These are phyloP conservation scores for Boletus rubroflammeus DNA, from an alignment of 768 basidiomycete genomes.

Conservation along the genomic window DNA sequence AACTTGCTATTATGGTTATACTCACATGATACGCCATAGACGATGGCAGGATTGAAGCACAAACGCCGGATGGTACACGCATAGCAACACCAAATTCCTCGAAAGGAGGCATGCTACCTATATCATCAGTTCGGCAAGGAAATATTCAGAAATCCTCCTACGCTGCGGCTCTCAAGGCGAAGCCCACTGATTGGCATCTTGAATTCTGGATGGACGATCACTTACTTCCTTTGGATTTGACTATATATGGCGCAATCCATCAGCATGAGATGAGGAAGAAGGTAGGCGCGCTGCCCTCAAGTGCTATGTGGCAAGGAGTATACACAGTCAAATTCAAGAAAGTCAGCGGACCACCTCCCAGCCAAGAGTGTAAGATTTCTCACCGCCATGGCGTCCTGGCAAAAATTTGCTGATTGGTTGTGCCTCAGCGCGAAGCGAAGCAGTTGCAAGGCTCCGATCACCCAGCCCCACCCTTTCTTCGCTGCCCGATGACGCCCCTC, in stretches of 20 bases:
- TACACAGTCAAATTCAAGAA: conserved; percentile 94
- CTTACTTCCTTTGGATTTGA: conserved; percentile 77
- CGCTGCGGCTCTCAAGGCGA: conserved; percentile 89
- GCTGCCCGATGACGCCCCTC: conserved; percentile 77
- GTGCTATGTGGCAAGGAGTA: conserved; percentile 83
- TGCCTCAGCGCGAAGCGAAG: conserved; percentile 31
- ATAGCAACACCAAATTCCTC: conserved; percentile 79
- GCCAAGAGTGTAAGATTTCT: conserved; percentile 51
- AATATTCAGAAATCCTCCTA: conserved; percentile 62
- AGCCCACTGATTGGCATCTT: conserved; percentile 94
- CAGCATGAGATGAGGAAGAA: conserved; percentile 84
- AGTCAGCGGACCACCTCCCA: conserved; percentile 74
- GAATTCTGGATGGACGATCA: conserved; percentile 94
- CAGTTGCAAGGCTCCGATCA: conserved; percentile 53
- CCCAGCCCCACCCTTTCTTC: conserved; percentile 70
- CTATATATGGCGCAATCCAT: conserved; percentile 95
- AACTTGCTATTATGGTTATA: not conserved
- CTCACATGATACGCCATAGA: conserved; percentile 44
- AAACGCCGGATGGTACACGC: conserved; percentile 94
- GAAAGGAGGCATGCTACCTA: conserved; percentile 42
- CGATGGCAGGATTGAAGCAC: conserved; percentile 91
- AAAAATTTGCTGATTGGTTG: conserved; percentile 16
- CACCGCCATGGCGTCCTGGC: not conserved
- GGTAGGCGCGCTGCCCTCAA: conserved; percentile 56
- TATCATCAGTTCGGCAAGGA: conserved; percentile 31